Percentiles rank a stretch among this genome's conserved stretches.
These are phyloP conservation scores for Lactifluus echinatus DNA, from an alignment of 768 basidiomycete genomes.

Conservation along the genomic window DNA sequence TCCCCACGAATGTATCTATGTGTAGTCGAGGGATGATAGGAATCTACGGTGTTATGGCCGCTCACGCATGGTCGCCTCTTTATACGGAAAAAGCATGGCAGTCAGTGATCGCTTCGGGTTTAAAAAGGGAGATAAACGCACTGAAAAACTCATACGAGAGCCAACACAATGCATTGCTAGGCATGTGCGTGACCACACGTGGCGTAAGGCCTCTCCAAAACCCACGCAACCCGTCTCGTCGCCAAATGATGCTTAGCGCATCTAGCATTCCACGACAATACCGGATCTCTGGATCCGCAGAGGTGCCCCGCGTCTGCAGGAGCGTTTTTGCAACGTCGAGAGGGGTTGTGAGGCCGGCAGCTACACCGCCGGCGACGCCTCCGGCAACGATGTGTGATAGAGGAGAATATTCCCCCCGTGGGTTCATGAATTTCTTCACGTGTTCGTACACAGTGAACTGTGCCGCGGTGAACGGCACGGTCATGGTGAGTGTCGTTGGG, in stretches of 20 bases:
- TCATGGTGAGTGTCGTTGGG: conserved; percentile 94
- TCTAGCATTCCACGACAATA: conserved; percentile 76
- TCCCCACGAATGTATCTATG: conserved; percentile 2
- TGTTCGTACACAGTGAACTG: conserved; percentile 97
- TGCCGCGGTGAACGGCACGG: conserved; percentile 96
- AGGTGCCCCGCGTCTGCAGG: conserved; percentile 89
- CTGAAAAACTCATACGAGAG: conserved; percentile 98
- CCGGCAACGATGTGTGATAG: conserved; percentile 86
- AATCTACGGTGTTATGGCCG: neutral
- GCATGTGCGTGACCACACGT: conserved; percentile 89
- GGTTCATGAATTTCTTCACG: conserved; percentile 79
- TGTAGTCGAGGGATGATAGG: neutral
- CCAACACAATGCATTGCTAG: conserved; percentile 96
- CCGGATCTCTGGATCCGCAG: conserved; percentile 77
- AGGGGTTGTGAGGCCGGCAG: conserved; percentile 92
- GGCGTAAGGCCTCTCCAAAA: conserved; percentile 85
- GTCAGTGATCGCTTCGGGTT: neutral
- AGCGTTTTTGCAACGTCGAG: conserved; percentile 97
- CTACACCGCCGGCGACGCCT: conserved; percentile 86
- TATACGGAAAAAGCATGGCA: neutral
- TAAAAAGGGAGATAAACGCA: conserved; percentile 36
- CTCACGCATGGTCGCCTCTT: conserved; percentile 16
- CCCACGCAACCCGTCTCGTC: conserved; percentile 75
- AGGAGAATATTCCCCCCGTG: conserved; percentile 84
- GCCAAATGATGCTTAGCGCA: conserved; percentile 84